phyloP scores from a whole-genome alignment of 2,329 filamentous ascomycete species.

The Plectosphaerella plurivora region DNA sequence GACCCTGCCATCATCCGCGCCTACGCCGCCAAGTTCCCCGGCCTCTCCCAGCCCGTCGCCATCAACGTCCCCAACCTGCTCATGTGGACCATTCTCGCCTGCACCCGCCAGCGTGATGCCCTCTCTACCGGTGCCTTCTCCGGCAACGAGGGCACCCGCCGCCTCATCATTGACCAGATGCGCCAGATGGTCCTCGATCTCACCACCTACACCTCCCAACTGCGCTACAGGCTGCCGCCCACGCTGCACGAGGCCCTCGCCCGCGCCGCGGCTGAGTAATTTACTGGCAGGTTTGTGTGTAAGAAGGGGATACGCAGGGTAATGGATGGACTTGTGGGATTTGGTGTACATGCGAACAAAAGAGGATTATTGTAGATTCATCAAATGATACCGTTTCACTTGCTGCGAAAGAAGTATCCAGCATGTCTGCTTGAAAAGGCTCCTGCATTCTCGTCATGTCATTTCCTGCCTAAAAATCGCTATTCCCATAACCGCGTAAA shows the following conservation, averaged over 20 bases:
- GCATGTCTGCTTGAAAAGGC: too few species aligned
- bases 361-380: background rate
- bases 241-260: conserved; percentile 86
- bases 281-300: too few species aligned
- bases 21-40: conserved; percentile 75
- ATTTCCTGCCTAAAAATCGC: too few species aligned
- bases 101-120: conserved; percentile 70
- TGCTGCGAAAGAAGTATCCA: too few species aligned
- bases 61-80: conserved; percentile 87
- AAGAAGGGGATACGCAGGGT: too few species aligned
- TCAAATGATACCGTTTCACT: too few species aligned
- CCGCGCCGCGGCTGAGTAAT: conserved; percentile 66
- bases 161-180: conserved; percentile 63
- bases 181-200: conserved; percentile 81
- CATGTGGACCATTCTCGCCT: conserved; percentile 89
- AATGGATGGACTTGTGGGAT: background rate
- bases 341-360: background rate
- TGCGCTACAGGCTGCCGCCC: conserved; percentile 84
- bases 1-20: conserved; percentile 75
- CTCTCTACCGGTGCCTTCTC: conserved; percentile 70
- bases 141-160: conserved; percentile 61
- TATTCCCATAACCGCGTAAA: too few species aligned
- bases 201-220: conserved; percentile 89
- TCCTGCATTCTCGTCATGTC: too few species aligned
- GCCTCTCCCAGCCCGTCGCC: conserved; percentile 73